Conservation (phyloP, 2,329 filamentous ascomycete genomes). For the Beauveria rudraprayagi region DNA sequence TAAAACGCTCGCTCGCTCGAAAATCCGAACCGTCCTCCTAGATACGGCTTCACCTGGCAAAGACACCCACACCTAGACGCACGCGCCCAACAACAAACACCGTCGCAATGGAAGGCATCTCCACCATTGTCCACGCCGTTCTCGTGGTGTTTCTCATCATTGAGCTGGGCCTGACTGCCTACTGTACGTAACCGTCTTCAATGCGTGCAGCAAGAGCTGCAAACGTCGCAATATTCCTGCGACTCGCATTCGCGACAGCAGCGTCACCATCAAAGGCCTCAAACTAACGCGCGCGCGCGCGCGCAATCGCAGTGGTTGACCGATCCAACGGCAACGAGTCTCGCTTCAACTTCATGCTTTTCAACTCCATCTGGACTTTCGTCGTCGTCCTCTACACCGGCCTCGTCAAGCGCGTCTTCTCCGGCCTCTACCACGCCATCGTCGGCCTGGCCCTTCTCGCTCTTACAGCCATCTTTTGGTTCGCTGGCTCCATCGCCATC, state of each 20-base stretch:
- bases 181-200: conserved; percentile 43
- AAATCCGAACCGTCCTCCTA: background rate
- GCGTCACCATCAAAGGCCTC: too few species aligned
- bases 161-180: conserved; percentile 66
- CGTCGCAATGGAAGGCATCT: conserved; percentile 43
- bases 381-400: conserved; percentile 64
- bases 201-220: background rate
- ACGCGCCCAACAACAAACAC: background rate
- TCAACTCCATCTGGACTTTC: conserved; percentile 68
- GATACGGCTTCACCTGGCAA: background rate
- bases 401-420: conserved; percentile 55
- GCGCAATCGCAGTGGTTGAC: conserved; percentile 42
- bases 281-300: background rate
- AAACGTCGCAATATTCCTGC: too few species aligned
- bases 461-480: conserved; percentile 82
- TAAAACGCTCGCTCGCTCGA: background rate
- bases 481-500: conserved; percentile 73
- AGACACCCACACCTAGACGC: background rate
- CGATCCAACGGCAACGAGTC: conserved; percentile 26
- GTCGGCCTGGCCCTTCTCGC: conserved; percentile 60
- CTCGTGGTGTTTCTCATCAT: conserved; percentile 64
- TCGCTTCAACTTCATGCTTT: conserved; percentile 72
- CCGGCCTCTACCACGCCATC: conserved; percentile 53
- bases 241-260: background rate
- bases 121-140: conserved; percentile 52